Evolutionary conservation across 306 rosid species (phyloP).

Genomic region (Gastrolobium bilobum): DNA sequence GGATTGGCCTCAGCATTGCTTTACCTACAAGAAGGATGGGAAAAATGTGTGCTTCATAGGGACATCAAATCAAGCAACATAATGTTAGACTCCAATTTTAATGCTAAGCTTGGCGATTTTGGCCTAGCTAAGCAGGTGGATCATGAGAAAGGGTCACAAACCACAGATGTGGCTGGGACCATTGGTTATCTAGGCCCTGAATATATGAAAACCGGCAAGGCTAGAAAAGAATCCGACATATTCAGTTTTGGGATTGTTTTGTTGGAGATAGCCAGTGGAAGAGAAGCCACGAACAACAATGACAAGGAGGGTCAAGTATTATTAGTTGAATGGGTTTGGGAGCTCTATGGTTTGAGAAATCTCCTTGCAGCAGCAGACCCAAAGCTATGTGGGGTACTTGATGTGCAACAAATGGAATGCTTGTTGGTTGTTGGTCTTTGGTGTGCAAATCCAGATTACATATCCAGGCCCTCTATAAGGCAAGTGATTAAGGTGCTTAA

Average conservation of each 20-base stretch:
- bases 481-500: conserved; percentile 51
- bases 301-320: conserved; percentile 22
- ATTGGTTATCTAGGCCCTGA: conserved; percentile 54
- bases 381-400: conserved; percentile 33
- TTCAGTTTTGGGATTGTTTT: conserved; percentile 52
- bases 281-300: conserved; percentile 11
- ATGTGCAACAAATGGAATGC: conserved; percentile 43
- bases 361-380: conserved; percentile 43
- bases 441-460: conserved; percentile 49
- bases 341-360: conserved; percentile 31
- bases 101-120: conserved; percentile 57
- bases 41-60: conserved; percentile 56
- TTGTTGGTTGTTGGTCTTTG: conserved; percentile 47
- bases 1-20: conserved; percentile 52
- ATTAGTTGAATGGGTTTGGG: conserved; percentile 55
- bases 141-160: conserved; percentile 39
- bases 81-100: conserved; percentile 57
- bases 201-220: background rate
- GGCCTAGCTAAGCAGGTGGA: conserved; percentile 54
- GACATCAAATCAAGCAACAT: conserved; percentile 58
- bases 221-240: conserved; percentile 47
- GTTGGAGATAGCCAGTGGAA: conserved; percentile 55
- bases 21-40: conserved; percentile 55
- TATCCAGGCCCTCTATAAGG: conserved; percentile 39
- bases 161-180: conserved; percentile 45